Percentiles rank a stretch among this genome's conserved stretches.
Conservation (phyloP, 176 grass and related monocot species). For the Aegilops sharonensis region DNA sequence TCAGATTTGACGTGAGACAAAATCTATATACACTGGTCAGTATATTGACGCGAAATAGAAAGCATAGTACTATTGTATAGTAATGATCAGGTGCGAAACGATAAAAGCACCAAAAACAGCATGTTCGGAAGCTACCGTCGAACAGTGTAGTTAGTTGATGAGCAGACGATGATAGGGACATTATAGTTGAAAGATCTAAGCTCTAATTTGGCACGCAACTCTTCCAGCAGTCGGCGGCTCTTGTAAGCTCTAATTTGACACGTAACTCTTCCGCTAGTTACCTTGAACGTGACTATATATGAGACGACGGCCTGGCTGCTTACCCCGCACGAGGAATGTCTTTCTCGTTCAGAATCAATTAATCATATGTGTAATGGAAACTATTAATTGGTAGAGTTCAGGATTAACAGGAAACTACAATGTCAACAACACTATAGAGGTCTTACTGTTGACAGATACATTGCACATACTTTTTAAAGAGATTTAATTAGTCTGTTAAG, state of each 20-base stretch:
- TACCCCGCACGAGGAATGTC: neutral
- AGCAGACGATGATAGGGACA: neutral
- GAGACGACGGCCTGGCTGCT: neutral
- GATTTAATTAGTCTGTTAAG: neutral
- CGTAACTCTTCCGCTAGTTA: neutral
- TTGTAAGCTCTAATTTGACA: neutral
- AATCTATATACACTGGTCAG: no score
- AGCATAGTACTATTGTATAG: neutral
- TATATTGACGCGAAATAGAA: no score
- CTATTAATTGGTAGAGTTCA: neutral
- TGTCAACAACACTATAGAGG: neutral
- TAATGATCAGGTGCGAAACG: neutral
- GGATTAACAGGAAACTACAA: neutral
- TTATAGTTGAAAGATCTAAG: neutral
- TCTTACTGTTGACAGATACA: neutral
- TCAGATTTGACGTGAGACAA: no score
- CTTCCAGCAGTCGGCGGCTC: no score
- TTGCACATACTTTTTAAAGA: neutral
- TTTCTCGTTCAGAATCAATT: neutral
- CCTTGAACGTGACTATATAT: neutral
- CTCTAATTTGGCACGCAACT: neutral
- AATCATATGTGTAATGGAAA: no score
- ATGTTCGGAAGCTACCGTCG: neutral
- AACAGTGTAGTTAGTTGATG: neutral
- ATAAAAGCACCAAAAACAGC: neutral